These are phyloP conservation scores for Knoxdaviesia proteae DNA, from an alignment of 2,329 filamentous ascomycete species.

Conservation along the genomic window DNA sequence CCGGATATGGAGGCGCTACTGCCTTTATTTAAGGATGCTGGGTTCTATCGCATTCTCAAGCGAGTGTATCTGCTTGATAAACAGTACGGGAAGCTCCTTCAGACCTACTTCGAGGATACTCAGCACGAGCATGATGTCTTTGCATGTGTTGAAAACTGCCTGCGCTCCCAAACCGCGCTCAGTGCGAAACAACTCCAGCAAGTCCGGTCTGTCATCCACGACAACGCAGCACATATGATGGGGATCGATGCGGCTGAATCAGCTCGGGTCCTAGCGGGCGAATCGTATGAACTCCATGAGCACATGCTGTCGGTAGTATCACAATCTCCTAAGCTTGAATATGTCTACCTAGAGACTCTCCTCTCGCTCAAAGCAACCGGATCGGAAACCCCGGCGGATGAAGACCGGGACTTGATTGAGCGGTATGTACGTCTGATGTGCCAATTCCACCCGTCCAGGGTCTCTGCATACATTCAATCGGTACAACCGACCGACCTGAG, in stretches of 20 bases:
- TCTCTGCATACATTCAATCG: slow-evolving; percentile 63
- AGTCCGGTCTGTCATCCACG: slow-evolving; percentile 43
- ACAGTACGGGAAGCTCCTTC: slow-evolving; percentile 57
- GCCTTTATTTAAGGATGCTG: slow-evolving; percentile 54
- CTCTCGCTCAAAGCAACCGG: slow-evolving; percentile 4
- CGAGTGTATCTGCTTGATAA: slow-evolving; percentile 63
- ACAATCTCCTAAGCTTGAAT: slow-evolving; percentile 43
- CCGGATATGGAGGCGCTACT: slow-evolving; percentile 60
- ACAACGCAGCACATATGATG: slow-evolving; percentile 45
- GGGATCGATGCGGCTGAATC: slow-evolving; percentile 43
- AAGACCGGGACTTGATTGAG: slow-evolving; percentile 47
- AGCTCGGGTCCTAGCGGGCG: slow-evolving; percentile 38
- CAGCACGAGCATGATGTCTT: slow-evolving; percentile 60
- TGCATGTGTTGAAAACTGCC: slow-evolving; percentile 53
- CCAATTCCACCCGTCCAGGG: slow-evolving; percentile 57
- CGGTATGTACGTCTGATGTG: slow-evolving; percentile 85
- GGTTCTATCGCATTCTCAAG: slow-evolving; percentile 83
- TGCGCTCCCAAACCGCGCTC: slow-evolving; percentile 42
- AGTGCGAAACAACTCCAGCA: slow-evolving; percentile 51
- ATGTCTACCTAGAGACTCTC: slow-evolving; percentile 54
- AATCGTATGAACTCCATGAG: too few species aligned
- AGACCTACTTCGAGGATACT: slow-evolving; percentile 68
- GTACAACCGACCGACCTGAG: slow-evolving; percentile 60
- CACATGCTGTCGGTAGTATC: too few species aligned
- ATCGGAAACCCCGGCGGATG: slow-evolving; percentile 14